Conservation (phyloP, 169 alveolate species). For the Plasmodium relictum region DNA sequence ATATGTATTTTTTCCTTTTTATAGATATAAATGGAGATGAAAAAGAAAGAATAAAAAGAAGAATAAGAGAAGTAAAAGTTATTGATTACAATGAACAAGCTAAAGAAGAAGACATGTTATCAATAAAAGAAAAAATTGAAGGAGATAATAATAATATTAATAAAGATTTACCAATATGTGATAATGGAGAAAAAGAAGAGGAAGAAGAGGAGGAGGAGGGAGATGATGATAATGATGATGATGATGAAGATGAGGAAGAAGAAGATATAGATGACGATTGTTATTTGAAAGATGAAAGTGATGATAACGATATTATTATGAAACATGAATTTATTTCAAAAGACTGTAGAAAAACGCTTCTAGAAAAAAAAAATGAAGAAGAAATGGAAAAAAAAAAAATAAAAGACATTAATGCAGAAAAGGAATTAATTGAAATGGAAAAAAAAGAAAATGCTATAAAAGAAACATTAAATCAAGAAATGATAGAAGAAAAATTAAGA, state of each 20-base stretch:
- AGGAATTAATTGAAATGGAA: conserved; percentile 45
- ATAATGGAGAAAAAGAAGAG: neutral
- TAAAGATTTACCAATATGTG: neutral
- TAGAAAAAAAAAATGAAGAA: conserved; percentile 33
- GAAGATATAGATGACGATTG: conserved; percentile 5
- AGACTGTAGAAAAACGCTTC: conserved; percentile 18
- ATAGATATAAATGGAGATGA: conserved; percentile 31
- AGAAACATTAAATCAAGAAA: conserved; percentile 42
- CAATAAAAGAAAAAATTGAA: conserved; percentile 11
- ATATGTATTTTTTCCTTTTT: neutral
- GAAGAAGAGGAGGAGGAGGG: conserved; percentile 12
- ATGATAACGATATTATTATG: conserved; percentile 12
- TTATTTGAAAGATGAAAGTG: conserved; percentile 8
- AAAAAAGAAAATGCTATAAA: conserved; percentile 66
- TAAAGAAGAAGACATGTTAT: conserved; percentile 8
- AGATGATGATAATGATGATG: conserved; percentile 7
- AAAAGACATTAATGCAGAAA: conserved; percentile 12
- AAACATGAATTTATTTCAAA: conserved; percentile 52
- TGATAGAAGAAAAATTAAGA: conserved; percentile 36
- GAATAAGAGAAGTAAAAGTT: conserved; percentile 44
- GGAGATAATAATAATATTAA: neutral
- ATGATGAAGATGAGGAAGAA: conserved; percentile 18
- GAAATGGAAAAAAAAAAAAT: conserved; percentile 9
- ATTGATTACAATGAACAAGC: neutral
- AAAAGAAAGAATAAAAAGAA: conserved; percentile 31